Conservation (phyloP, 2,329 filamentous ascomycete species). For the Exophiala alcalophila region DNA sequence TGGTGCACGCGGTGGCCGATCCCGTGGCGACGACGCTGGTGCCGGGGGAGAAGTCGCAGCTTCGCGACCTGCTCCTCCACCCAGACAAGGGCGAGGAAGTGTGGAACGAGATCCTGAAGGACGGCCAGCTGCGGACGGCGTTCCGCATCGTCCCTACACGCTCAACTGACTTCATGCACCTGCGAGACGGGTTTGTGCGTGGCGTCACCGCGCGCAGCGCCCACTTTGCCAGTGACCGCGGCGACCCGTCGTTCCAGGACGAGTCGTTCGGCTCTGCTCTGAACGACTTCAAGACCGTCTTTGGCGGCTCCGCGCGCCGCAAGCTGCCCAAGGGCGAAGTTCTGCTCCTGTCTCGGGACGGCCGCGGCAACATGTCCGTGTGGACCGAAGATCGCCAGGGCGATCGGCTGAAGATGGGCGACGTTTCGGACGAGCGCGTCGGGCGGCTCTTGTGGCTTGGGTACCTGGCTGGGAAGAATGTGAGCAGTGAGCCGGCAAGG, state of each 20-base stretch:
- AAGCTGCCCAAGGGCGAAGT: constrained; percentile 78
- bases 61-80: constrained; percentile 69
- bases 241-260: constrained; percentile 50
- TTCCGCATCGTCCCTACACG: constrained; percentile 86
- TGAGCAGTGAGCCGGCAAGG: constrained; percentile 79
- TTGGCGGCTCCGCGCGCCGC: constrained; percentile 64
- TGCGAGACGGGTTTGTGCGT: constrained; percentile 87
- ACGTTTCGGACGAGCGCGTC: constrained; percentile 73
- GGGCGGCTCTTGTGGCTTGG: constrained; percentile 82
- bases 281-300: constrained; percentile 74
- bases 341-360: constrained; percentile 68
- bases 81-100: constrained; percentile 65
- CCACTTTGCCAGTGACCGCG: constrained; percentile 50
- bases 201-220: constrained; percentile 73
- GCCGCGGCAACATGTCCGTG: constrained; percentile 63
- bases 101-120: constrained; percentile 69
- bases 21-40: constrained; percentile 75
- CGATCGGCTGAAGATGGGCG: constrained; percentile 61
- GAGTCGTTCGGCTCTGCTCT: constrained; percentile 74
- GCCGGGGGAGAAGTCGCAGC: constrained; percentile 70
- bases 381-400: constrained; percentile 57
- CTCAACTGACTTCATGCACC: constrained; percentile 89
- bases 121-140: constrained; percentile 67
- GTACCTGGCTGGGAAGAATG: constrained; percentile 81
- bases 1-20: constrained; percentile 65